Conservation (phyloP, 768 basidiomycete species). For the Galerina sulciceps region DNA sequence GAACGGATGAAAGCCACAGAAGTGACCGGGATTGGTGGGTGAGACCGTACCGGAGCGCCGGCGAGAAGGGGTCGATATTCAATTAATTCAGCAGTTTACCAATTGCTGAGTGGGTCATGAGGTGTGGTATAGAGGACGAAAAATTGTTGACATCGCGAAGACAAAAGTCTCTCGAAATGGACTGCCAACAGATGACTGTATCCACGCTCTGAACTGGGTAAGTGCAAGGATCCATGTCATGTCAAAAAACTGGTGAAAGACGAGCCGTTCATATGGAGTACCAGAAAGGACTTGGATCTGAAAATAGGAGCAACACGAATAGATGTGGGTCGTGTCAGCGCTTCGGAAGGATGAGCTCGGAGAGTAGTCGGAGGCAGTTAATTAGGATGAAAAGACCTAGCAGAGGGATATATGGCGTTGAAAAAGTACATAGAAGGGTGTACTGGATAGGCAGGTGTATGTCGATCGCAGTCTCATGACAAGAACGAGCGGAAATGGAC, state of each 20-base stretch:
- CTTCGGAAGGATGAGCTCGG: constrained; percentile 29
- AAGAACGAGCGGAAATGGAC: constrained; percentile 40
- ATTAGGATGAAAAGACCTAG: background rate
- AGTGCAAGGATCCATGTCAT: constrained; percentile 2
- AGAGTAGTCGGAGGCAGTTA: constrained; percentile 40
- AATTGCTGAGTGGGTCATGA: background rate
- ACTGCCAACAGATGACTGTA: constrained; percentile 11
- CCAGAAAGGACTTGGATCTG: constrained; percentile 10
- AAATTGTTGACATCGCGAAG: background rate
- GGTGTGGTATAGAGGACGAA: background rate
- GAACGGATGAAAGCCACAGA: background rate
- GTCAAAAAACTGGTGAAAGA: constrained; percentile 6
- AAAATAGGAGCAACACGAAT: constrained; percentile 20
- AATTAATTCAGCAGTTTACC: background rate
- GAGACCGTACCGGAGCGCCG: background rate
- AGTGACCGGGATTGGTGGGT: background rate
- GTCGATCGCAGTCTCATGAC: constrained; percentile 10
- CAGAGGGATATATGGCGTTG: background rate
- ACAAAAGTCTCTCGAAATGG: constrained; percentile 7
- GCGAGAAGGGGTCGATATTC: background rate
- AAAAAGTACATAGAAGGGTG: background rate
- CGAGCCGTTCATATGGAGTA: constrained; percentile 6
- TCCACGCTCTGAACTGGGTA: background rate
- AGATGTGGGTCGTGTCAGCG: constrained; percentile 13
- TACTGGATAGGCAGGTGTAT: background rate